Base-by-base conservation (phyloP, 176 grass and related monocot species). In the Eleusine indica region DNA sequence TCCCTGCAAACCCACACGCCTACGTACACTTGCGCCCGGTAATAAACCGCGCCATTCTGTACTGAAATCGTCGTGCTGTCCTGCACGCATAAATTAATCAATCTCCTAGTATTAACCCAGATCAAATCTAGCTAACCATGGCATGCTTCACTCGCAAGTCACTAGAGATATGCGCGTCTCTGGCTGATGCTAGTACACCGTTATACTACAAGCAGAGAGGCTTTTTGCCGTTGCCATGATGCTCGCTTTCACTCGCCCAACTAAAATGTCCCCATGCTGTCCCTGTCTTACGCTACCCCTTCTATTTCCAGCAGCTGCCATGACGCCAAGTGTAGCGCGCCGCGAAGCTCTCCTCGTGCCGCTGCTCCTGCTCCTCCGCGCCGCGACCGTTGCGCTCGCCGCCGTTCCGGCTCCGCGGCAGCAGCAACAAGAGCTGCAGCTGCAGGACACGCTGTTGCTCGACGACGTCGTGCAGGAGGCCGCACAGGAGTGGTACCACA, bases 401-500 rank as follows among this genome's bases (percentile, higher is more conserved):
- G 66, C 78, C 54, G 66, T 70, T 2, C 79, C 79, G n/a, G 63
- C 4, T 66, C 64, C 10, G 30, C 21, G 8, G 54, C 67, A 41
- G 47, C 73, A 82, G 56, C 67, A 41, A 39, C 66, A 83, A 44
- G 84, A 63, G 56, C 69, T 86, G 65, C 60, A 92, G 83, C 83
- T 86, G 80, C 75, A 92, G 71, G 87, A 94, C 66, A 61, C 93
- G 1, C 80, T 76, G 21, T 25, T 93, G 70, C 63, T 98, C 47
- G 96, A 98, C 74, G 84, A 85, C 70, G 85, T 98, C 64, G 83
- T 98, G 19, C 64, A 85, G 79, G 87, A 94, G 85, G 76, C 91
- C 39, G 93, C 93, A 19, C 44, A 85, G 80, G 72, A 73, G 74
- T 90, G 85, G 39, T 95, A 86, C 76, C 93, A 83, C 82, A 47